Conservation (phyloP, 2,329 filamentous ascomycete genomes). For the Graphiopsis chlorocephala region DNA sequence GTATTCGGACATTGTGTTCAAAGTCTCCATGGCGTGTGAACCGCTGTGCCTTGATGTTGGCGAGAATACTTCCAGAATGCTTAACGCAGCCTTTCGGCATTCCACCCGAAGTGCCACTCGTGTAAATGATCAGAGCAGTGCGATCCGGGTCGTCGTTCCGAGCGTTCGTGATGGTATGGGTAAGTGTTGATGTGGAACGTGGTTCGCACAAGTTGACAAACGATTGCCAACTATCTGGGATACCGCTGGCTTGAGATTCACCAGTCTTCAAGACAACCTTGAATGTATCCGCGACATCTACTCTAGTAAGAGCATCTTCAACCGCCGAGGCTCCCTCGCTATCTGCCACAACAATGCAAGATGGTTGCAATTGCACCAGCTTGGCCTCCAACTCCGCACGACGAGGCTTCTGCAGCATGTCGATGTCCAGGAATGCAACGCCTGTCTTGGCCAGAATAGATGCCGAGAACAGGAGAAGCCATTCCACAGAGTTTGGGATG, state of each 20-base stretch:
- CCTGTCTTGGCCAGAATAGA: constrained; percentile 14
- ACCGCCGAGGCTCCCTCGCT: constrained; percentile 34
- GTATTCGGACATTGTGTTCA: neutral
- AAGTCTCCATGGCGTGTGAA: neutral
- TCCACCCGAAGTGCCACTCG: constrained; percentile 21
- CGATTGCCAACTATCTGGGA: neutral
- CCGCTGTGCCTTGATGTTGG: neutral
- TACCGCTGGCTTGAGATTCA: neutral
- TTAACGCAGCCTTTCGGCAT: constrained; percentile 21
- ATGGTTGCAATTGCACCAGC: constrained; percentile 17
- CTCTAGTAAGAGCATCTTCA: constrained; percentile 53
- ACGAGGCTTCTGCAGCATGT: constrained; percentile 16
- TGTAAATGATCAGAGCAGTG: constrained; percentile 19
- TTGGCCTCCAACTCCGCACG: constrained; percentile 18
- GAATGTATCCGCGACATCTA: neutral
- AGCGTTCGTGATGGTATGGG: neutral
- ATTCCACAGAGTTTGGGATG: constrained; percentile 21
- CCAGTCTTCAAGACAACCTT: neutral
- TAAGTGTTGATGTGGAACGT: neutral
- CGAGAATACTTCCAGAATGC: constrained; percentile 8
- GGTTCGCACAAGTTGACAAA: neutral
- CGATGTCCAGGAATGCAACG: constrained; percentile 20
- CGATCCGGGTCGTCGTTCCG: constrained; percentile 17
- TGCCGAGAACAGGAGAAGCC: constrained; percentile 19
- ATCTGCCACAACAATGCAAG: constrained; percentile 17